Evolutionary conservation across 2,329 filamentous ascomycete species (phyloP).

Genomic region (Graphilbum sp.): DNA sequence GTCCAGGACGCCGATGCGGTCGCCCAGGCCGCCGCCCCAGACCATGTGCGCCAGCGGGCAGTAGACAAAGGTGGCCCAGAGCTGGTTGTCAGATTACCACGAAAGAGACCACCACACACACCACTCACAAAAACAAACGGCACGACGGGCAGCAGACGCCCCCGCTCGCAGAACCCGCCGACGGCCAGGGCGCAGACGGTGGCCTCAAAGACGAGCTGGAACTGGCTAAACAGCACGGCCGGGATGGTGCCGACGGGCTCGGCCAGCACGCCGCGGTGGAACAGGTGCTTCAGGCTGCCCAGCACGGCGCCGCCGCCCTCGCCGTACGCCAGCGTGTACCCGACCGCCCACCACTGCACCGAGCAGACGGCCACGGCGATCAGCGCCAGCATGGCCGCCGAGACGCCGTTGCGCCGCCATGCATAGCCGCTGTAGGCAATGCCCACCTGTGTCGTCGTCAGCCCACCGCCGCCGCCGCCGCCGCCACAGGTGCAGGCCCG

Average conservation of each 20-base stretch:
- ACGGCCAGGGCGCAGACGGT: conserved; percentile 6
- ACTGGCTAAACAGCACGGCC: conserved; percentile 85
- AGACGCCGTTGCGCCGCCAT: conserved; percentile 5
- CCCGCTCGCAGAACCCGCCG: conserved; percentile 5
- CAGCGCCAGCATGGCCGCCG: conserved; percentile 38
- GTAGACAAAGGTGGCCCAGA: conserved; percentile 89
- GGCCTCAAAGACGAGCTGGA: conserved; percentile 24
- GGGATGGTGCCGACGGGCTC: conserved; percentile 86
- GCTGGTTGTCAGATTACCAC: neutral
- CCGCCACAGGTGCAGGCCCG: too few relatives aligned
- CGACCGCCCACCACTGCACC: conserved; percentile 99
- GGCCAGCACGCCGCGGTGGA: conserved; percentile 70
- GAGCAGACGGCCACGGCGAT: conserved; percentile 76
- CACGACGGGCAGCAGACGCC: conserved; percentile 1
- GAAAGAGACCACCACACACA: neutral
- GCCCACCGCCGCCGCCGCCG: too few relatives aligned
- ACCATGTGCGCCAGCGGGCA: conserved; percentile 91
- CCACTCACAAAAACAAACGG: conserved; percentile 5
- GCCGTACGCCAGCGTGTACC: conserved; percentile 83
- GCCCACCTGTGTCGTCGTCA: conserved; percentile 3
- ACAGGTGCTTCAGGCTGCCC: conserved; percentile 74
- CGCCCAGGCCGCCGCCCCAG: conserved; percentile 87
- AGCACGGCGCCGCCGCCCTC: conserved; percentile 70
- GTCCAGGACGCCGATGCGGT: conserved; percentile 77
- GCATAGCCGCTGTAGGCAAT: conserved; percentile 6